phyloP scores from a whole-genome alignment of 179 eudicot genomes.

The Silene noctiflora region DNA sequence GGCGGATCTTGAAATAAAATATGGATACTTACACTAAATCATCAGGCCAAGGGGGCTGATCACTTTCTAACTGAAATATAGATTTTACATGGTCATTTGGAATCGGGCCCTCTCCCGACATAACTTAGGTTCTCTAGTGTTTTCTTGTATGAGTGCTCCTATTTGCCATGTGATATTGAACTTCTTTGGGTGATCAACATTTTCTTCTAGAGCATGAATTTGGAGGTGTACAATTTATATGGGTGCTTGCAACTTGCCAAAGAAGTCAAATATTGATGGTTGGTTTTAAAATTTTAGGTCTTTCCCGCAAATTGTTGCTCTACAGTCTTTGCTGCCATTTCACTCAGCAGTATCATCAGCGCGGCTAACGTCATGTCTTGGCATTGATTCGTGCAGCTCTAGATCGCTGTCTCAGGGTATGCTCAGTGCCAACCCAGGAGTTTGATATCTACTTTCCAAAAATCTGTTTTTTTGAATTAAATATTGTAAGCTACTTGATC shows the following conservation, averaged over 20 bases:
- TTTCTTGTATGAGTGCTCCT: background rate
- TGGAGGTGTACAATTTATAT: background rate
- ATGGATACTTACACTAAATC: too few species aligned
- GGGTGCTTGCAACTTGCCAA: background rate
- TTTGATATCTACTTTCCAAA: conserved; percentile 49
- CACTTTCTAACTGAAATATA: too few species aligned
- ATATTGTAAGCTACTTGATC: conserved; percentile 23
- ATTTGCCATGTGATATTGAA: background rate
- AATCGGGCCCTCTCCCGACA: too few species aligned
- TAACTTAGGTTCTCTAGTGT: background rate
- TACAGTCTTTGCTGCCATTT: conserved; percentile 79
- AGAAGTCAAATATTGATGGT: conserved; percentile 16
- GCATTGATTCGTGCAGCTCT: conserved; percentile 66
- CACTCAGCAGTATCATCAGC: conserved; percentile 83
- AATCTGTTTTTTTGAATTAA: too few species aligned
- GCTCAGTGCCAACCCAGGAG: conserved; percentile 96
- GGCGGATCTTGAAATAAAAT: too few species aligned
- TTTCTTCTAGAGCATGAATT: background rate
- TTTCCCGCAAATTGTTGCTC: conserved; percentile 55
- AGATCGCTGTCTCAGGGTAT: conserved; percentile 98
- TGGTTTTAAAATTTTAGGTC: conserved; percentile 51
- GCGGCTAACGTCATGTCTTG: conserved; percentile 77
- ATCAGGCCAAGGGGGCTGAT: too few species aligned
- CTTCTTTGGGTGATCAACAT: background rate
- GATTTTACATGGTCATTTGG: too few species aligned